Base-by-base conservation (phyloP, 208 protist species). In the Acanthamoeba castellanii region DNA sequence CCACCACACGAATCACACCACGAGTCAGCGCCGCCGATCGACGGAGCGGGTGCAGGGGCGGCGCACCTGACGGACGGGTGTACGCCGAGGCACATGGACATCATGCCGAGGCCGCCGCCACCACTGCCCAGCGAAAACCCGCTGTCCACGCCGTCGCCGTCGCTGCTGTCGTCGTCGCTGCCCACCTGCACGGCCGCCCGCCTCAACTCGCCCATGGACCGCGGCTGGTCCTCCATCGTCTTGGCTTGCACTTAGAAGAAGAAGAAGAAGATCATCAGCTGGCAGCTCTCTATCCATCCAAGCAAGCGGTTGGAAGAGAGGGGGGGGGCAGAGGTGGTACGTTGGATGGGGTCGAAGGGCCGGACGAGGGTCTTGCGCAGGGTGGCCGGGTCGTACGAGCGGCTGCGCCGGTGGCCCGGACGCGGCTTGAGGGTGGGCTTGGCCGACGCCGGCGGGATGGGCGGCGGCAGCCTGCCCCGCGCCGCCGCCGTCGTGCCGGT, bases 171-270 rank as follows among this genome's bases (percentile, higher is more conserved):
- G 64, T 70, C 64, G 27, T 70, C 64, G n/a, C 64, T 70, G 5
- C n/a, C 64, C 20, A 6, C n/a, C 20, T 5, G n/a, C 64, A 8
- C 27, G n/a, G 64, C 64, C 64, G 20, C 64, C 20, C 59, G 59
- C 59, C 59, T 13, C 59, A 66, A 22, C 59, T 13, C 59, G 13
- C 16, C 59, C 22, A 66, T 22, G 13, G 64, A 3, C n/a, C 64
- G 64, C 8, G 8, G 64, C 8, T 70, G 64, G n/a, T 70, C 64
- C 64, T 70, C 64, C 20, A 70, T 25, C n/a, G 64, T 70, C n/a
- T 70, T 5, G 64, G 64, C 64, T 70, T 70, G 64, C 64, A 70
- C 64, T 70, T 70, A n/a, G n/a, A n/a, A n/a, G n/a, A n/a, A n/a
- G n/a, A n/a, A n/a, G n/a, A n/a, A n/a, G n/a, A n/a, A n/a, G n/a